phyloP scores from a whole-genome alignment of 257 asterid species.

The Fraxinus anomala region DNA sequence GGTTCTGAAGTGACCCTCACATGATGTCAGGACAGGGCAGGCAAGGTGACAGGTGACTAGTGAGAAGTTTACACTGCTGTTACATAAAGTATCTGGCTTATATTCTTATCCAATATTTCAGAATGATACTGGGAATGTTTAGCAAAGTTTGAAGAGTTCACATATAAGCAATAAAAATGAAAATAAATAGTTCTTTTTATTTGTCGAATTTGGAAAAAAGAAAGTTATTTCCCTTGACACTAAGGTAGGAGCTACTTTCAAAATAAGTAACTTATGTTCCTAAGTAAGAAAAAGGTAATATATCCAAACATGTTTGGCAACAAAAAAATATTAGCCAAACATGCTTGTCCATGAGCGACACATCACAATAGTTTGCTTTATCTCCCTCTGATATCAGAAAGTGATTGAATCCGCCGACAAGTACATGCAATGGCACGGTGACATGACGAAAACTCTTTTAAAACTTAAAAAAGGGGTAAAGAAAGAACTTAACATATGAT shows the following conservation, averaged over 20 bases:
- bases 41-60: neutral
- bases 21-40: neutral
- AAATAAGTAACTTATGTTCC: neutral
- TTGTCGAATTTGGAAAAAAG: neutral
- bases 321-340: neutral
- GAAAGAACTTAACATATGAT: neutral
- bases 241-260: neutral
- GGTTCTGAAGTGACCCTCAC: neutral
- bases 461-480: neutral
- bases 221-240: neutral
- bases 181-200: neutral
- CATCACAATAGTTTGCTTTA: slow-evolving; percentile 10
- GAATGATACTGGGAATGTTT: neutral
- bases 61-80: neutral
- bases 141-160: neutral
- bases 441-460: neutral
- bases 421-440: neutral
- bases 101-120: neutral
- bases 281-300: neutral
- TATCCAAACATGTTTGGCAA: neutral
- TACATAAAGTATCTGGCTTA: neutral
- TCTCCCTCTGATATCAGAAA: slow-evolving; percentile 8
- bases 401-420: slow-evolving; percentile 8
- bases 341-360: neutral
- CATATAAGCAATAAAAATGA: neutral